A percentile compares a stretch with the other conserved stretches of the same genome.
These are phyloP conservation scores for Senna tora DNA, from an alignment of 306 rosid species.

Conservation along the genomic window DNA sequence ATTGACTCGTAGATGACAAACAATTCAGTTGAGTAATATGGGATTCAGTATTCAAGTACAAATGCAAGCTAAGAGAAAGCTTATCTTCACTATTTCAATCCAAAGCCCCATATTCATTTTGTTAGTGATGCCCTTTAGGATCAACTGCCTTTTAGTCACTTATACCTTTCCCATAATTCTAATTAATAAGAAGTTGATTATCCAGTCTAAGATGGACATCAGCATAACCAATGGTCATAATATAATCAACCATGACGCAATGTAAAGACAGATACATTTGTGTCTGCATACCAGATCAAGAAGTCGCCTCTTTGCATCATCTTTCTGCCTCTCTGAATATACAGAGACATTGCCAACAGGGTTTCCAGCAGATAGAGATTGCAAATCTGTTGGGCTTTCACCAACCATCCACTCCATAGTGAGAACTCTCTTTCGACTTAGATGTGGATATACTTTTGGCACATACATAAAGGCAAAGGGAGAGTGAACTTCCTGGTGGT, in stretches of 20 bases:
- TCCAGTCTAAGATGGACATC: conserved; percentile 6
- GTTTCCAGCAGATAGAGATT: conserved; percentile 61
- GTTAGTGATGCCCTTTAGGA: conserved; percentile 7
- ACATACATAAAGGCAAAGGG: conserved; percentile 65
- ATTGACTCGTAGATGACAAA: conserved; percentile 26
- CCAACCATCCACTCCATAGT: conserved; percentile 99
- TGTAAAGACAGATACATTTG: conserved; percentile 25
- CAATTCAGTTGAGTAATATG: conserved; percentile 17
- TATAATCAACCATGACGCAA: conserved; percentile 13
- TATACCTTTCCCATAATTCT: conserved; percentile 5
- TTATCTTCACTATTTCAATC: conserved; percentile 21
- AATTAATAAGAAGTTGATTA: conserved; percentile 12
- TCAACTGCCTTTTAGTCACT: conserved; percentile 22
- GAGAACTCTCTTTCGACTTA: conserved; percentile 82
- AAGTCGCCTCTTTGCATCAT: conserved; percentile 82
- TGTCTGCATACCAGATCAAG: conserved; percentile 76
- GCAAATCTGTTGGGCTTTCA: conserved; percentile 86
- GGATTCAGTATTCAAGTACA: conserved; percentile 30
- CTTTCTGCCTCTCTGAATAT: conserved; percentile 64
- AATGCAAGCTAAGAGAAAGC: conserved; percentile 28
- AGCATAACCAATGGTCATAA: conserved; percentile 5
- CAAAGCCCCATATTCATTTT: conserved; percentile 27
- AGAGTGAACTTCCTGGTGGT: conserved; percentile 90
- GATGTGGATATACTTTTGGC: conserved; percentile 70
- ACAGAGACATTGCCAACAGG: conserved; percentile 48